A percentile compares a stretch with the other conserved stretches of the same genome.
Evolutionary conservation across 805 yeast genomes (phyloP).

Genomic region (Candida chauliodis): DNA sequence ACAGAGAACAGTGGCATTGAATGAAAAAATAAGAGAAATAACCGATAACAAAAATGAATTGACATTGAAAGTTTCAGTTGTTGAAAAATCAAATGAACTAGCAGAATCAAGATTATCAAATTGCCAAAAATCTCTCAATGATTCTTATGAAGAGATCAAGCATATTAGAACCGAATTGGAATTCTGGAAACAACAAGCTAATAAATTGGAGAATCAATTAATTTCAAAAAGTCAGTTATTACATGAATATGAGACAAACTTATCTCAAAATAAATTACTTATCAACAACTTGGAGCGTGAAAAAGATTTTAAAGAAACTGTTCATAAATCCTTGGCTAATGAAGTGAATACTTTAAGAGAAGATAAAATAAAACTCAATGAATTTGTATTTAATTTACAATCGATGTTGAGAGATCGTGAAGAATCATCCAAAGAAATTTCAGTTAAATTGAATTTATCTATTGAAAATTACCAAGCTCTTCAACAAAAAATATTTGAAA

Average conservation of each 20-base stretch:
- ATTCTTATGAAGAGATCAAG: constrained; percentile 23
- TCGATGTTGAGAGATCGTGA: constrained; percentile 61
- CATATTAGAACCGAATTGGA: constrained; percentile 25
- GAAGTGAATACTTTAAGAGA: constrained; percentile 51
- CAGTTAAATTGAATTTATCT: constrained; percentile 46
- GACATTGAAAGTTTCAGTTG: constrained; percentile 48
- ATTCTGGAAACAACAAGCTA: constrained; percentile 41
- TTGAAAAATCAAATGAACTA: constrained; percentile 52
- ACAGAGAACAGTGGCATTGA: constrained; percentile 46
- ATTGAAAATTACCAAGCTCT: constrained; percentile 43
- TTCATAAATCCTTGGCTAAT: constrained; percentile 47
- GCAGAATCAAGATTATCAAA: constrained; percentile 49
- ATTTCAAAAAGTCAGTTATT: constrained; percentile 46
- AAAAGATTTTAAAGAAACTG: constrained; percentile 44
- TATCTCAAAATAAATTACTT: constrained; percentile 44
- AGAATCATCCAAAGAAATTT: constrained; percentile 44
- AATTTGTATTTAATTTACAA: constrained; percentile 59
- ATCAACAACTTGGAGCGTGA: constrained; percentile 53
- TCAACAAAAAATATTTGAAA: constrained; percentile 46
- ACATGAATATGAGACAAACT: constrained; percentile 45
- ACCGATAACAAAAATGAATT: constrained; percentile 36
- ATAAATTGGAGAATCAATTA: constrained; percentile 35
- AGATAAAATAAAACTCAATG: constrained; percentile 58
- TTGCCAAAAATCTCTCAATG: constrained; percentile 33
- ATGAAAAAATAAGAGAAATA: constrained; percentile 25